Evolutionary conservation across 139 green algal genomes (phyloP), one percentile per base, ranked within the genome.

Genomic region (Choricystis sp.): DNA sequence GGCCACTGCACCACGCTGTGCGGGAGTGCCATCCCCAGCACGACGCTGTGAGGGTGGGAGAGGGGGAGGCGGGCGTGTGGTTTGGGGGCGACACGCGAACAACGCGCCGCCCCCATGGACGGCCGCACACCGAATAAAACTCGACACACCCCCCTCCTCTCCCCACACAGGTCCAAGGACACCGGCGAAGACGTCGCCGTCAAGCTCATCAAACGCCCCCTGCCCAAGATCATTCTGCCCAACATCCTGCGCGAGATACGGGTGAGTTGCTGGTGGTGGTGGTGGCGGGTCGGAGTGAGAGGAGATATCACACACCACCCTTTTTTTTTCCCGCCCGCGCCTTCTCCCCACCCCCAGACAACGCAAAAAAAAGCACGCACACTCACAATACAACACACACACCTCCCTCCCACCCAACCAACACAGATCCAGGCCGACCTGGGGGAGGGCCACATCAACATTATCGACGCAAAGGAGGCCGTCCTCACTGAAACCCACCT

Each of bases 191-290:
- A 77, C 4, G 78, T 87, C 56, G 81, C 83, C 2, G 74, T 86
- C 52, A 86, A 90, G 64, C 75, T 88, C 23, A 85, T 90, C 49
- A 75, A 74, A 62, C 60, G 77, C 49, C 82, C 82, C 25, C 72
- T 89, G 30, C 81, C 82, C 5, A 83, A 81, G 63, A 74, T 79
- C 59, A 68, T 89, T n/a, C 62, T 81, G 31, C 62, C 63, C 20
- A 82, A 84, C 59, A 80, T 84, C 55, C 56, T 74, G 49, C 64
- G 78, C 9, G 78, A 84, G 61, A 79, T 84, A 55, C 70, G 61
- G 72, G 77, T 82, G 27, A 62, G 74, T 2, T 14, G n/a, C 2
- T 28, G 31, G 4, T 23, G 24, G 1, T 64, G 55, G 26, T 66
- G 55, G 27, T 2, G 29, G 24, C 56, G 56, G 56, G 40, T 3